A percentile compares a stretch with the other conserved stretches of the same genome.
Conservation (phyloP, 1,139 yeast genomes). For the Lodderomyces oxycetoniae region DNA sequence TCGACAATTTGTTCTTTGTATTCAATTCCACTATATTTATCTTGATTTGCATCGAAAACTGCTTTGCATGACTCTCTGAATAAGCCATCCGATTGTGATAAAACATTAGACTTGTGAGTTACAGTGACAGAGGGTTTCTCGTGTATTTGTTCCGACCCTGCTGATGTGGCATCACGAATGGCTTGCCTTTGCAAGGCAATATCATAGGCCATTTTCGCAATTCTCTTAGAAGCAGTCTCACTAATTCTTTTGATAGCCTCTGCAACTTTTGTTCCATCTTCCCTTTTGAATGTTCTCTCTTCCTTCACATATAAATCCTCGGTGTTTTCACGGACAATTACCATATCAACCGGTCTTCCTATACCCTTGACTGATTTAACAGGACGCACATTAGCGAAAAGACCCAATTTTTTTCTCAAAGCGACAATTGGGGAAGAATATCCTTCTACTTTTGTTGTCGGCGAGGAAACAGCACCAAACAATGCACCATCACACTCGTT, state of each 20-base stretch:
- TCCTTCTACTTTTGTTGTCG: conserved; percentile 89
- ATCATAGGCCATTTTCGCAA: conserved; percentile 87
- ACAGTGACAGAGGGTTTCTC: conserved; percentile 72
- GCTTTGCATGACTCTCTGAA: conserved; percentile 88
- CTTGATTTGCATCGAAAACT: conserved; percentile 65
- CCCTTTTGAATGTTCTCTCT: conserved; percentile 66
- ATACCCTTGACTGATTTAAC: conserved; percentile 86
- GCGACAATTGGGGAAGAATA: conserved; percentile 98
- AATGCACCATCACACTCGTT: conserved; percentile 92
- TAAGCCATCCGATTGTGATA: conserved; percentile 88
- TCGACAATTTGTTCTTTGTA: conserved; percentile 96
- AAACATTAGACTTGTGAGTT: conserved; percentile 93
- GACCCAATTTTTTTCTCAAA: conserved; percentile 86
- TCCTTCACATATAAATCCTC: conserved; percentile 96
- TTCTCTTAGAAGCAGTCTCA: conserved; percentile 78
- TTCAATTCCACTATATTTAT: conserved; percentile 50
- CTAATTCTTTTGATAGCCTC: conserved; percentile 97
- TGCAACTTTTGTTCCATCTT: conserved; percentile 79
- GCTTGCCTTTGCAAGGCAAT: conserved; percentile 89
- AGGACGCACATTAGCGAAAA: conserved; percentile 96
- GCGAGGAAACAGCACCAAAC: conserved; percentile 96
- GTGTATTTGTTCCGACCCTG: conserved; percentile 34
- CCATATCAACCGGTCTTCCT: conserved; percentile 90
- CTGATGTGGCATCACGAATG: conserved; percentile 60
- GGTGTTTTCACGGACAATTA: conserved; percentile 96